Conservation (phyloP, 1,284 basidiomycete species). For the Malassezia caprae region DNA sequence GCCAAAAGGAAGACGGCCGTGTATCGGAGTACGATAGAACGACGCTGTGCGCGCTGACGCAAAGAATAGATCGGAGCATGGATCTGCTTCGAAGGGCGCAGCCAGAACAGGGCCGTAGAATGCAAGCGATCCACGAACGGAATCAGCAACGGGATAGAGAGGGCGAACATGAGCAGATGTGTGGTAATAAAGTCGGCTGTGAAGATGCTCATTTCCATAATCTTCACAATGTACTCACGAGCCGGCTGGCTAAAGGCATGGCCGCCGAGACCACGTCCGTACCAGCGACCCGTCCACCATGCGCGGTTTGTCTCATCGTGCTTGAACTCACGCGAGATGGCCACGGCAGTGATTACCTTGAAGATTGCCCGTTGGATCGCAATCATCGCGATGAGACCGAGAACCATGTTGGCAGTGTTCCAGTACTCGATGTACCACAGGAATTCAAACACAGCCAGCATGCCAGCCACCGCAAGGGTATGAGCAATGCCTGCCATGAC, state of each 20-base stretch:
- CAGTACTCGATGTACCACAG: slow-evolving; percentile 90
- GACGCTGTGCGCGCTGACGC: slow-evolving; percentile 44
- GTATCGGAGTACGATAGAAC: slow-evolving; percentile 56
- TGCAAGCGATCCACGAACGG: slow-evolving; percentile 41
- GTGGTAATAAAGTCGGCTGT: slow-evolving; percentile 42
- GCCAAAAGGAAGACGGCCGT: slow-evolving; percentile 67
- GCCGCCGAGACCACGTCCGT: slow-evolving; percentile 45
- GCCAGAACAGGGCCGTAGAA: slow-evolving; percentile 50
- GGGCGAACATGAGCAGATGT: slow-evolving; percentile 43
- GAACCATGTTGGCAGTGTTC: slow-evolving; percentile 74
- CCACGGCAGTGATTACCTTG: slow-evolving; percentile 45
- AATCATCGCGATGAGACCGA: slow-evolving; percentile 49
- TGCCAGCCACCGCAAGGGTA: slow-evolving; percentile 41
- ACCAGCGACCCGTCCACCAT: slow-evolving; percentile 49
- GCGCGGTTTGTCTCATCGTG: slow-evolving; percentile 49
- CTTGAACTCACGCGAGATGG: slow-evolving; percentile 47
- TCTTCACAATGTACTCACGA: slow-evolving; percentile 48
- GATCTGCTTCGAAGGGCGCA: slow-evolving; percentile 54
- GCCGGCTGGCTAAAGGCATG: slow-evolving; percentile 47
- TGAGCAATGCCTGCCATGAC: slow-evolving; percentile 47
- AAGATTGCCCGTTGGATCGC: slow-evolving; percentile 47
- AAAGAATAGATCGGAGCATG: slow-evolving; percentile 65
- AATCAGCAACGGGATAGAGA: slow-evolving; percentile 54
- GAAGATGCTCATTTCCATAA: slow-evolving; percentile 47
- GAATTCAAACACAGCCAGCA: slow-evolving; percentile 35